phyloP scores from a whole-genome alignment of 371 early-diverging fungal species.

The Rhizopus arrhizus region DNA sequence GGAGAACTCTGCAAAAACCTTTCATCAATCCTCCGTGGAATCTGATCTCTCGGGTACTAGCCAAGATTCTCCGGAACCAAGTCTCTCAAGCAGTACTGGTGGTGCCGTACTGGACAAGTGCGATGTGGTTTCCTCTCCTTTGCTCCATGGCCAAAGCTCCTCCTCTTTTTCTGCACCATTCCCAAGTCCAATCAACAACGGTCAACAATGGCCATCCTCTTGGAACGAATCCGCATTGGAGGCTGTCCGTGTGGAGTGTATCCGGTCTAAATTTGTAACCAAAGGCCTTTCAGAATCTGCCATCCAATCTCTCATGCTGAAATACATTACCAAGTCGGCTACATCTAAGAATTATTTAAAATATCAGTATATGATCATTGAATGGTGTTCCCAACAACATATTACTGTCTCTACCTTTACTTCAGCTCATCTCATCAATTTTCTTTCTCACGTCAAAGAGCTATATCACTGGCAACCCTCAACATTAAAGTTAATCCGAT shows the following conservation, averaged over 20 bases:
- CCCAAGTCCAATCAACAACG: background rate
- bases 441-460: too few relatives aligned
- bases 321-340: too few relatives aligned
- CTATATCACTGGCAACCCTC: background rate
- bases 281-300: too few relatives aligned
- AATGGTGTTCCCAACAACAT: too few relatives aligned
- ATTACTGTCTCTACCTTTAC: too few relatives aligned
- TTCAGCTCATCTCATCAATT: background rate
- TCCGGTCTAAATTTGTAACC: too few relatives aligned
- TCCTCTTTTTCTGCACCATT: background rate
- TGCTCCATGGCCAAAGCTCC: constrained; percentile 9
- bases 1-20: background rate
- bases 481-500: constrained; percentile 16
- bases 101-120: constrained; percentile 27
- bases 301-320: too few relatives aligned
- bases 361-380: too few relatives aligned
- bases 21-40: background rate
- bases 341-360: too few relatives aligned
- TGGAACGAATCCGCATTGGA: background rate
- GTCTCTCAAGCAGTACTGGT: constrained; percentile 21
- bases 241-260: background rate
- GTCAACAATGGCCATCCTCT: too few relatives aligned
- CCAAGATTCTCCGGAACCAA: background rate
- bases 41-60: background rate
- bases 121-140: constrained; percentile 24